Percentiles rank a stretch among this genome's conserved stretches.
phyloP scores from a whole-genome alignment of 306 rosid species.

The Dalbergia oliveri region DNA sequence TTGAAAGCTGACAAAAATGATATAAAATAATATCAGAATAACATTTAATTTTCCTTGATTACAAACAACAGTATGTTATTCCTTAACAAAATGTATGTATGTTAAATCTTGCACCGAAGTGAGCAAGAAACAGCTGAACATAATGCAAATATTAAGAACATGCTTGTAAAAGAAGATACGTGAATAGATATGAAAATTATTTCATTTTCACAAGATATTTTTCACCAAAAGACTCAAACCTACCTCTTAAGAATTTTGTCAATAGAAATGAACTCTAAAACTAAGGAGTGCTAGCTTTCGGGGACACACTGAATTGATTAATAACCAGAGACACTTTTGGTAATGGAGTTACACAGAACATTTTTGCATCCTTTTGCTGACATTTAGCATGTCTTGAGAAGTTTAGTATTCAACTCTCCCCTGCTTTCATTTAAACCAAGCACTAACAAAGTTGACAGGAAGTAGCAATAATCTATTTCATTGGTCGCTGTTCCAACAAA shows the following conservation, averaged over 20 bases:
- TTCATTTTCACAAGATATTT: background rate
- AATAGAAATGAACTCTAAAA: conserved; percentile 2
- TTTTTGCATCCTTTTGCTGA: background rate
- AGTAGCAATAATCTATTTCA: too few relatives aligned
- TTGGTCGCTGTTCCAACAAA: too few relatives aligned
- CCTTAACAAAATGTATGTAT: background rate
- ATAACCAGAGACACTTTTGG: background rate
- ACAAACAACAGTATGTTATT: conserved; percentile 2
- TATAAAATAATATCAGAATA: conserved; percentile 13
- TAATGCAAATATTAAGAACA: conserved; percentile 1
- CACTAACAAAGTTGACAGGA: too few relatives aligned
- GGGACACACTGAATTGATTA: background rate
- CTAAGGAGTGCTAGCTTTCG: background rate
- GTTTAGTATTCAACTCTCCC: too few relatives aligned
- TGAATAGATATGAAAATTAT: background rate
- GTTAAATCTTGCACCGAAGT: background rate
- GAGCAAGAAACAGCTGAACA: background rate
- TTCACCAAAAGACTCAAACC: background rate
- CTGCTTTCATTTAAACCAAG: too few relatives aligned
- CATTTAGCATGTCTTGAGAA: too few relatives aligned
- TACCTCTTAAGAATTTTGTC: background rate
- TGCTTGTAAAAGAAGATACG: background rate
- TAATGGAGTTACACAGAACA: background rate
- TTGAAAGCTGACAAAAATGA: background rate
- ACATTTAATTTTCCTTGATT: background rate